These are phyloP conservation scores for Epicoccum nigrum DNA, from an alignment of 2,329 filamentous ascomycete species.

Conservation along the genomic window DNA sequence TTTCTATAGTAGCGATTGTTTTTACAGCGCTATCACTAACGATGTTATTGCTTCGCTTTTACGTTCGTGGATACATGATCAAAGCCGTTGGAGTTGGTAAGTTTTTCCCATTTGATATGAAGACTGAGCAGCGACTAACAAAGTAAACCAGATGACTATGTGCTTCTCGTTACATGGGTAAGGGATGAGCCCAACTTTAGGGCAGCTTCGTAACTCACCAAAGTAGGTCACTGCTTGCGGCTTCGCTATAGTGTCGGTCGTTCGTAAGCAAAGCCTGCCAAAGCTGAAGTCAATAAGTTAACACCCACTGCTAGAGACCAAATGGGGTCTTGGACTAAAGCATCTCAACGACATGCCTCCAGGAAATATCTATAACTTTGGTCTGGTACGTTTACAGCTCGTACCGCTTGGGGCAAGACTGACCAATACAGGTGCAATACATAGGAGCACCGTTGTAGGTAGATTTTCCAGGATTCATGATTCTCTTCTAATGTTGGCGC, in stretches of 20 bases:
- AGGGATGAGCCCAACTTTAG: too few species aligned
- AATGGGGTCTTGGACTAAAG: conserved; percentile 22
- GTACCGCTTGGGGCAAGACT: background rate
- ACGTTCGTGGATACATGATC: conserved; percentile 20
- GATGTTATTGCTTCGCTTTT: conserved; percentile 16
- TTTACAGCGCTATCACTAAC: conserved; percentile 15
- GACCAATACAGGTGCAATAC: conserved; percentile 20
- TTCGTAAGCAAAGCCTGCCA: conserved; percentile 12
- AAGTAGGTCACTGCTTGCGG: conserved; percentile 20
- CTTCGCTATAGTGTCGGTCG: conserved; percentile 18
- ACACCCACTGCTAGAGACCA: conserved; percentile 10
- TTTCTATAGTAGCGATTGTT: conserved; percentile 11
- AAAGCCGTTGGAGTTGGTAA: conserved; percentile 22
- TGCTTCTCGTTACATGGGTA: conserved; percentile 21
- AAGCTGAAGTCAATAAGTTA: too few species aligned
- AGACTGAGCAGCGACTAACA: too few species aligned
- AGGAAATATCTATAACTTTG: conserved; percentile 22
- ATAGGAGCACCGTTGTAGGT: conserved; percentile 25
- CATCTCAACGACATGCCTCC: conserved; percentile 17
- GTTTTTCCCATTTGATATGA: background rate
- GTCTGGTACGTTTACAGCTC: conserved; percentile 8
- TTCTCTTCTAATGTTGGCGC: background rate
- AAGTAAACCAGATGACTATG: conserved; percentile 13
- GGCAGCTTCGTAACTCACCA: too few species aligned
- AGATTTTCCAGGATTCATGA: too few species aligned